These are phyloP conservation scores for Wickerhamomyces ciferrii DNA, from an alignment of 805 yeast species.

Conservation along the genomic window DNA sequence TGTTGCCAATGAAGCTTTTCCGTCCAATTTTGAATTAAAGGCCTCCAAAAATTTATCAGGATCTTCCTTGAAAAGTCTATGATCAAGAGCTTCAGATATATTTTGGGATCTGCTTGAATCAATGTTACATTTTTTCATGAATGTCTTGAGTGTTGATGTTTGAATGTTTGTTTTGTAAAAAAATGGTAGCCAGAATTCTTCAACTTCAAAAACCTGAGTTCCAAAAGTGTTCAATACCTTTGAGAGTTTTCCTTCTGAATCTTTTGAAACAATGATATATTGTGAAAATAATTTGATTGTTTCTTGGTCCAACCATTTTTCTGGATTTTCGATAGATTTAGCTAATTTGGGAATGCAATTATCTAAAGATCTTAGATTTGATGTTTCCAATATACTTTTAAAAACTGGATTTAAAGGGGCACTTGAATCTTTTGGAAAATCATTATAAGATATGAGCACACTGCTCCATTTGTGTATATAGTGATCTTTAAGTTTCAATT, in stretches of 20 bases:
- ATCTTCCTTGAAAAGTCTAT: not conserved
- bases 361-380: constrained; percentile 10
- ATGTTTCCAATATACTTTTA: constrained; percentile 7
- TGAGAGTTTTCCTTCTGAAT: not conserved
- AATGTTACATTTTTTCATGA: not conserved
- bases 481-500: constrained; percentile 3
- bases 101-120: not conserved
- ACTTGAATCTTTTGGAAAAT: constrained; percentile 12
- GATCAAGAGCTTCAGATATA: not conserved
- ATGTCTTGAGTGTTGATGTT: not conserved
- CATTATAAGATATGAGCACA: constrained; percentile 9
- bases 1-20: not conserved
- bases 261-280: not conserved
- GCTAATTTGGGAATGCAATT: constrained; percentile 10
- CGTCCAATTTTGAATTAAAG: not conserved
- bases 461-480: constrained; percentile 12
- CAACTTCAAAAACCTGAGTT: not conserved
- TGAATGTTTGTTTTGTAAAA: not conserved
- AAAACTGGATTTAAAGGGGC: constrained; percentile 8
- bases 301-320: constrained; percentile 10
- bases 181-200: not conserved
- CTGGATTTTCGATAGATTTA: not conserved
- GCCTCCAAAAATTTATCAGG: not conserved
- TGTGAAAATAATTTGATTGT: constrained; percentile 4
- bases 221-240: not conserved